A percentile compares a stretch with the other conserved stretches of the same genome.
Evolutionary conservation across 1,284 basidiomycete species (phyloP).

Genomic region (Sporisorium reilianum): DNA sequence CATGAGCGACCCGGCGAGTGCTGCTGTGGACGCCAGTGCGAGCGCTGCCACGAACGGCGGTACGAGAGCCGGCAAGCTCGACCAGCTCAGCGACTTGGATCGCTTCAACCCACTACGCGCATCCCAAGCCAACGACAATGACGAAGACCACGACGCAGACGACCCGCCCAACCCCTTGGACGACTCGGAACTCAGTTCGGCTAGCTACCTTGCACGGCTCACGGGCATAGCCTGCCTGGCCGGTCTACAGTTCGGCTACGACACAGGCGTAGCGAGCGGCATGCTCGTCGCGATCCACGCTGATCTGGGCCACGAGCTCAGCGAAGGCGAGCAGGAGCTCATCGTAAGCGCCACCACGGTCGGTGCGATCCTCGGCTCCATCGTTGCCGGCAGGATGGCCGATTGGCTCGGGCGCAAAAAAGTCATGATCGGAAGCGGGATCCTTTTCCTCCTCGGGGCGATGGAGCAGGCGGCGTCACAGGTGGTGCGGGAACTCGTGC

Average conservation of each 20-base stretch:
- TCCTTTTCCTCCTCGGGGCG: constrained; percentile 60
- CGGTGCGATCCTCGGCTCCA: constrained; percentile 59
- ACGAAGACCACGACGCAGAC: constrained; percentile 15
- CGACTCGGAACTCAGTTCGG: constrained; percentile 32
- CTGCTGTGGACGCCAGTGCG: constrained; percentile 3
- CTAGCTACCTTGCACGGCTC: constrained; percentile 46
- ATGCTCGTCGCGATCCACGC: constrained; percentile 60
- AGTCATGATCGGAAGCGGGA: constrained; percentile 53
- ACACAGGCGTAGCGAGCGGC: constrained; percentile 56
- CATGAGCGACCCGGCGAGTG: constrained; percentile 32
- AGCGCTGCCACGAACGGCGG: not conserved
- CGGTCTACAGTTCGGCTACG: constrained; percentile 56
- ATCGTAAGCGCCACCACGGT: constrained; percentile 60
- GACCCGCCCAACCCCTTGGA: constrained; percentile 23
- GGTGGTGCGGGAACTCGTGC: constrained; percentile 57
- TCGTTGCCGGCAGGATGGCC: constrained; percentile 50
- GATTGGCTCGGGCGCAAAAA: constrained; percentile 57
- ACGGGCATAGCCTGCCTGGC: constrained; percentile 51
- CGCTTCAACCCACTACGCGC: constrained; percentile 29
- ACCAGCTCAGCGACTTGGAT: constrained; percentile 20
- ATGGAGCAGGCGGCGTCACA: constrained; percentile 62
- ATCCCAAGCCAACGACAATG: constrained; percentile 8
- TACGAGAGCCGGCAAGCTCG: not conserved
- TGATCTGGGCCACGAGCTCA: constrained; percentile 58
- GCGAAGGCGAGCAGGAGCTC: constrained; percentile 60